Evolutionary conservation across 129 eudicot species (phyloP).

Genomic region (Scalesia atractyloides): DNA sequence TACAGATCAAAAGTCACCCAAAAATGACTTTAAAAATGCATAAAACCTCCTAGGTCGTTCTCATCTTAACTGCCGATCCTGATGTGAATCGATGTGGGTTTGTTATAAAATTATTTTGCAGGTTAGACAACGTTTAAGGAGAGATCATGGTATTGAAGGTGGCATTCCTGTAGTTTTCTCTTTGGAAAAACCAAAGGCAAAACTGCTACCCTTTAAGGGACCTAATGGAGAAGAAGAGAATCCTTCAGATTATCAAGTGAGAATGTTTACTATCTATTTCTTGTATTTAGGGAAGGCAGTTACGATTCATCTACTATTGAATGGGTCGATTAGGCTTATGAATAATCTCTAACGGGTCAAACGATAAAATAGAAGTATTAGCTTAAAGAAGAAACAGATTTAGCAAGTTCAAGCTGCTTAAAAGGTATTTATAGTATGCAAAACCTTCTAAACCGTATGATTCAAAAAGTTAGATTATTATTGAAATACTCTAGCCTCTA

Average conservation of each 20-base stretch:
- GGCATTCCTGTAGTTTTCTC: conserved; percentile 98
- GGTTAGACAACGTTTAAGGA: conserved; percentile 90
- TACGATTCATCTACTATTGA: not conserved
- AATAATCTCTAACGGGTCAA: not conserved
- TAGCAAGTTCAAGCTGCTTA: conserved; percentile 11
- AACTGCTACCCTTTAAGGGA: conserved; percentile 93
- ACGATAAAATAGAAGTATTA: not conserved
- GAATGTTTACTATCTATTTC: conserved; percentile 26
- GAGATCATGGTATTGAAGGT: conserved; percentile 91
- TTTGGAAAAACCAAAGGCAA: conserved; percentile 95
- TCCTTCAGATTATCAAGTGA: conserved; percentile 98
- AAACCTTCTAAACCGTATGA: not conserved
- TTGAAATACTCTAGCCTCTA: not conserved
- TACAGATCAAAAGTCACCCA: conserved; percentile 3
- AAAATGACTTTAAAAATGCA: not conserved
- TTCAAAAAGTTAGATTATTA: conserved; percentile 1
- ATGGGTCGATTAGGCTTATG: not conserved
- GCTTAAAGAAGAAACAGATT: not conserved
- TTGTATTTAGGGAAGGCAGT: conserved; percentile 16
- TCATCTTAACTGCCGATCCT: not conserved
- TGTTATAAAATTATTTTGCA: conserved; percentile 36
- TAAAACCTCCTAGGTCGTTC: not conserved
- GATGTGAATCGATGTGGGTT: not conserved
- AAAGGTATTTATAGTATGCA: not conserved
- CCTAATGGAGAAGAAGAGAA: conserved; percentile 92